Evolutionary conservation across 495 filamentous ascomycete species (phyloP).

Genomic region (Aspergillus incahuasiensis): DNA sequence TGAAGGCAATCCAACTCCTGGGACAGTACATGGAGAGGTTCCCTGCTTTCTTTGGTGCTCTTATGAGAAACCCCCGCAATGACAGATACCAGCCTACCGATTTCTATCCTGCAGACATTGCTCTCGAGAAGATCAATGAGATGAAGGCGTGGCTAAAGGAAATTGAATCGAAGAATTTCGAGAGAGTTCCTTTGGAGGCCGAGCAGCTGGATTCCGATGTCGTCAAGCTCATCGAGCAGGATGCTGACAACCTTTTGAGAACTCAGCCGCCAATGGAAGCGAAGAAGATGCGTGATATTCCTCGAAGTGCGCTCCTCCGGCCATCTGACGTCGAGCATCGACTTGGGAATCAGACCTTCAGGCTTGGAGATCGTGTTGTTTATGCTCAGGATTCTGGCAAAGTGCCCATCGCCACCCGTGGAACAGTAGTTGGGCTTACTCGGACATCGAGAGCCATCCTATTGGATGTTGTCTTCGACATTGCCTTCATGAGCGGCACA

Average conservation of each 20-base stretch:
- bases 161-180: slow-evolving; percentile 83
- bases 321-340: slow-evolving; percentile 89
- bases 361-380: slow-evolving; percentile 83
- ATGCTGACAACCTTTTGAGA: slow-evolving; percentile 56
- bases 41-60: slow-evolving; percentile 87
- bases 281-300: slow-evolving; percentile 67
- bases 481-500: slow-evolving; percentile 92
- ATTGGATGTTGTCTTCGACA: slow-evolving; percentile 90
- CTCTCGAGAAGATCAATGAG: slow-evolving; percentile 63
- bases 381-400: slow-evolving; percentile 92
- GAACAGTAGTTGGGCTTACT: slow-evolving; percentile 90
- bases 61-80: slow-evolving; percentile 69
- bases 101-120: slow-evolving; percentile 71
- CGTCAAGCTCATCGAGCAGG: slow-evolving; percentile 74
- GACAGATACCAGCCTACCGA: slow-evolving; percentile 76
- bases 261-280: slow-evolving; percentile 48
- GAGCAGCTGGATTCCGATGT: slow-evolving; percentile 91
- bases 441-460: slow-evolving; percentile 73
- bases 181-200: slow-evolving; percentile 88
- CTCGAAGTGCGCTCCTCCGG: slow-evolving; percentile 80
- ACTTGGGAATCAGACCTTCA: slow-evolving; percentile 78
- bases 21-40: slow-evolving; percentile 88
- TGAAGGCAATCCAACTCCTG: slow-evolving; percentile 74
- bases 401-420: slow-evolving; percentile 86
- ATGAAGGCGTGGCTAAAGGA: slow-evolving; percentile 90